These are phyloP conservation scores for Solidago caesia DNA, from an alignment of 129 eudicot species.

Conservation along the genomic window DNA sequence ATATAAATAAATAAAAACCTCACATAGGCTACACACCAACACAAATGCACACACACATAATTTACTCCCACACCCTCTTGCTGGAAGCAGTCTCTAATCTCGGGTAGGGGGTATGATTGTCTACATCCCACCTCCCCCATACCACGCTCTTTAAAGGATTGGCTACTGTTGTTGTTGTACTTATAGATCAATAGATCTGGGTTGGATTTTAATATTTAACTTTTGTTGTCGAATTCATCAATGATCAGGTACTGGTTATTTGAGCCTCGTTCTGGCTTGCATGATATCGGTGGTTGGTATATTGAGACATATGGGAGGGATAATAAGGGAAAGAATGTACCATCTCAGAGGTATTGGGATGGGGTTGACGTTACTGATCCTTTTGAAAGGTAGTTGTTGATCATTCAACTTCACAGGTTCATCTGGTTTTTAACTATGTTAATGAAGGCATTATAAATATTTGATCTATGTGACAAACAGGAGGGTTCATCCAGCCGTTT, in stretches of 20 bases:
- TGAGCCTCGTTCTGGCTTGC: constrained; percentile 91
- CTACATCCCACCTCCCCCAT: too few species aligned
- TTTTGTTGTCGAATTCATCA: background rate
- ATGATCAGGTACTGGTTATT: constrained; percentile 81
- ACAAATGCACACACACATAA: too few species aligned
- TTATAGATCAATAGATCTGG: background rate
- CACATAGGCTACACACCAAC: too few species aligned
- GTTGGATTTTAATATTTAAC: background rate
- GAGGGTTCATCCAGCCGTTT: constrained; percentile 94
- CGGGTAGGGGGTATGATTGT: too few species aligned
- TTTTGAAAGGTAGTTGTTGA: constrained; percentile 59
- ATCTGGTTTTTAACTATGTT: constrained; percentile 5
- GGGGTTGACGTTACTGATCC: constrained; percentile 55
- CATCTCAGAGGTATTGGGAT: constrained; percentile 81
- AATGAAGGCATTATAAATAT: constrained; percentile 1
- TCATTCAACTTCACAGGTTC: background rate
- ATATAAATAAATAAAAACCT: too few species aligned
- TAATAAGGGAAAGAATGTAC: constrained; percentile 60
- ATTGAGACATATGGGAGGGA: constrained; percentile 88
- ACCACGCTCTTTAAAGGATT: too few species aligned
- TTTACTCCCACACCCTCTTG: too few species aligned
- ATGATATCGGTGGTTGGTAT: constrained; percentile 98
- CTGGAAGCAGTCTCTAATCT: too few species aligned
- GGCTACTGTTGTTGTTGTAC: too few species aligned
- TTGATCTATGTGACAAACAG: constrained; percentile 39